Conservation (phyloP, 768 basidiomycete species). For the Glaciozyma antarctica region DNA sequence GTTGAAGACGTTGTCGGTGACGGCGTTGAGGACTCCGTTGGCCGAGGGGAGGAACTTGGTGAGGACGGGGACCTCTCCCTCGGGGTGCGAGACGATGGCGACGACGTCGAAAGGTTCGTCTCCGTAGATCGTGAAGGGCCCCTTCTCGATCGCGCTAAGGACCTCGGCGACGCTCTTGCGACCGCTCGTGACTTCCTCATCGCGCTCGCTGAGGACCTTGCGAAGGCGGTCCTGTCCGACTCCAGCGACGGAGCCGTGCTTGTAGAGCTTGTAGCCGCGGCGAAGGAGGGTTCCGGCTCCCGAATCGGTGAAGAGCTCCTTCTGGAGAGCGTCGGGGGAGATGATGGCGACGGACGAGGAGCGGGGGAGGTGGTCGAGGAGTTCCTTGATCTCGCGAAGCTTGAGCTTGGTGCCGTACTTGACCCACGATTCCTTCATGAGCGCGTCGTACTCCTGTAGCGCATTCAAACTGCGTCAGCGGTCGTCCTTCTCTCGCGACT, state of each 20-base stretch:
- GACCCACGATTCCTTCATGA: conserved; percentile 99
- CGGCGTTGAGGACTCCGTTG: conserved; percentile 81
- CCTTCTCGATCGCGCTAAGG: conserved; percentile 63
- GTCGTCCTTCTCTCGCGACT: neutral
- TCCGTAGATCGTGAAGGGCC: conserved; percentile 83
- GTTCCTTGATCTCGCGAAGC: conserved; percentile 96
- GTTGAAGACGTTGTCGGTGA: conserved; percentile 93
- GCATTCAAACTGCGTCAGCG: no score
- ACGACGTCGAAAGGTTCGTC: conserved; percentile 94
- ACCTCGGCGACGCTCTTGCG: conserved; percentile 77
- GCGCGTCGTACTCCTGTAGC: conserved; percentile 75
- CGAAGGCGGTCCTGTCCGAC: conserved; percentile 91
- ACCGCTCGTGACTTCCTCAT: conserved; percentile 78
- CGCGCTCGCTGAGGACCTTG: conserved; percentile 87
- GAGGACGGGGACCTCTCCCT: conserved; percentile 78
- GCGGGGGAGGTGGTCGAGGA: conserved; percentile 93
- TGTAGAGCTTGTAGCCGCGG: conserved; percentile 95
- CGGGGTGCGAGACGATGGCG: conserved; percentile 85
- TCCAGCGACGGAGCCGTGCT: conserved; percentile 65
- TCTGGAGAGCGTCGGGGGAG: conserved; percentile 80
- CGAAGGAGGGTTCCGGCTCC: conserved; percentile 98
- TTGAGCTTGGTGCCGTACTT: conserved; percentile 99
- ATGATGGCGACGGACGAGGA: conserved; percentile 98
- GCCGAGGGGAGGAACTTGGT: conserved; percentile 83
- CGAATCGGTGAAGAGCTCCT: conserved; percentile 95